phyloP scores from a whole-genome alignment of 2,329 filamentous ascomycete genomes.

The Aspergillus tanneri region DNA sequence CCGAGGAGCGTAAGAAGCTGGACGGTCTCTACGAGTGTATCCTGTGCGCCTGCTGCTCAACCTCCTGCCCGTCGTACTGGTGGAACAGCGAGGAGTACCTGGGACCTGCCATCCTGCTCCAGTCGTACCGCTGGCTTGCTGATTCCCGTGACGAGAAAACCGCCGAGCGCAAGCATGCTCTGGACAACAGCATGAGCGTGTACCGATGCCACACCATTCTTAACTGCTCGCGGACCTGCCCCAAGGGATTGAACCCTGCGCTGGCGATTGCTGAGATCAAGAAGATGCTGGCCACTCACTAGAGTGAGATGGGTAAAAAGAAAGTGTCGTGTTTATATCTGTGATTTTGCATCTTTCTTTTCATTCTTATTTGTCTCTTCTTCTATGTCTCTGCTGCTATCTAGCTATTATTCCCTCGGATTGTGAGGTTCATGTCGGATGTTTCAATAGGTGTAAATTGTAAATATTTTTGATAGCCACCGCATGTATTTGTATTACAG shows the following conservation, averaged over 20 bases:
- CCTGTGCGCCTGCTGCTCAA: conserved; percentile 98
- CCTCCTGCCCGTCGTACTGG: conserved; percentile 99
- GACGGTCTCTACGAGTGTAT: conserved; percentile 99
- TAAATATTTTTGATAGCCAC: conserved; percentile 22
- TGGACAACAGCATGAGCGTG: conserved; percentile 98
- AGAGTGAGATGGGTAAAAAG: conserved; percentile 18
- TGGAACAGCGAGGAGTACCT: conserved; percentile 99
- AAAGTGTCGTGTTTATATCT: conserved; percentile 10
- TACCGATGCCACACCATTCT: conserved; percentile 99
- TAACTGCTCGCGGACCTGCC: conserved; percentile 96
- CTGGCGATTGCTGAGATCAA: conserved; percentile 97
- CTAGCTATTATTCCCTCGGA: conserved; percentile 25
- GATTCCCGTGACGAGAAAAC: conserved; percentile 92
- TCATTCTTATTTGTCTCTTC: conserved; percentile 15
- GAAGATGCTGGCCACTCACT: conserved; percentile 75
- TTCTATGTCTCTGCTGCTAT: conserved; percentile 12
- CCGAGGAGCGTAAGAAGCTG: conserved; percentile 91
- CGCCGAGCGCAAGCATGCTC: conserved; percentile 79
- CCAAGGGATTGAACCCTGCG: conserved; percentile 96
- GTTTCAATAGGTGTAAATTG: conserved; percentile 34
- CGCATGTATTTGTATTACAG: no score
- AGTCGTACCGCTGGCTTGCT: conserved; percentile 96
- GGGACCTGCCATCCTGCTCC: conserved; percentile 90
- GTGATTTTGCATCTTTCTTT: conserved; percentile 16
- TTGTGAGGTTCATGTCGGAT: conserved; percentile 25